These are phyloP conservation scores for Suhomyces emberorum DNA, from an alignment of 805 yeast species.

Conservation along the genomic window DNA sequence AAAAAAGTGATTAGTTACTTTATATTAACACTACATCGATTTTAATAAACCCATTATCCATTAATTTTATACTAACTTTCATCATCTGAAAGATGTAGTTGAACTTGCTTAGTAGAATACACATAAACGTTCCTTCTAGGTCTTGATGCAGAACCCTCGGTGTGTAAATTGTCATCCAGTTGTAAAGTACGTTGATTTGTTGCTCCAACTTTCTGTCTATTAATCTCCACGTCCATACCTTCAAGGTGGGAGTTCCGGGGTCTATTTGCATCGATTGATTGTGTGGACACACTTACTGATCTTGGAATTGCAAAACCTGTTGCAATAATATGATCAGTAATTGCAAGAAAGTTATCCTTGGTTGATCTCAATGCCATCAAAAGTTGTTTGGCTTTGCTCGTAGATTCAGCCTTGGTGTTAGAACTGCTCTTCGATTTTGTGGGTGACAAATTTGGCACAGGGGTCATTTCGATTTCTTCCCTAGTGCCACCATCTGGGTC, in stretches of 20 bases:
- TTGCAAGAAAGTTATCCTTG: constrained; percentile 37
- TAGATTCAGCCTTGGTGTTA: not conserved
- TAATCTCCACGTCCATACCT: constrained; percentile 2
- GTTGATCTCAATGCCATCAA: constrained; percentile 16
- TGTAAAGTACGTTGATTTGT: no score
- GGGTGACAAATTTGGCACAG: not conserved
- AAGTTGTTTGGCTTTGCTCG: constrained; percentile 3
- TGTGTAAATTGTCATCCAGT: not conserved
- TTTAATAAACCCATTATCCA: not conserved
- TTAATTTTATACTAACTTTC: constrained; percentile 7
- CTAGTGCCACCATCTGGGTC: constrained; percentile 5
- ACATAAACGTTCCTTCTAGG: constrained; percentile 34
- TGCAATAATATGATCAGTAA: constrained; percentile 54
- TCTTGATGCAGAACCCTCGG: not conserved
- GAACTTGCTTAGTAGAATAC: constrained; percentile 37
- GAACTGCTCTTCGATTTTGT: not conserved
- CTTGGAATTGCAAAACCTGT: constrained; percentile 58
- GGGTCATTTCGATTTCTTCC: not conserved
- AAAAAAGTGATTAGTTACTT: no score
- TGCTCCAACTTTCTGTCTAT: not conserved
- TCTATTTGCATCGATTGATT: constrained; percentile 5
- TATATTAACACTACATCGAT: not conserved
- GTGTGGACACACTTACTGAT: constrained; percentile 39
- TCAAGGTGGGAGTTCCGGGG: constrained; percentile 10
- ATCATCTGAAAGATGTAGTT: constrained; percentile 23